Base-by-base conservation (phyloP, 1,284 basidiomycete genomes). In the Papiliotrema terrestris region DNA sequence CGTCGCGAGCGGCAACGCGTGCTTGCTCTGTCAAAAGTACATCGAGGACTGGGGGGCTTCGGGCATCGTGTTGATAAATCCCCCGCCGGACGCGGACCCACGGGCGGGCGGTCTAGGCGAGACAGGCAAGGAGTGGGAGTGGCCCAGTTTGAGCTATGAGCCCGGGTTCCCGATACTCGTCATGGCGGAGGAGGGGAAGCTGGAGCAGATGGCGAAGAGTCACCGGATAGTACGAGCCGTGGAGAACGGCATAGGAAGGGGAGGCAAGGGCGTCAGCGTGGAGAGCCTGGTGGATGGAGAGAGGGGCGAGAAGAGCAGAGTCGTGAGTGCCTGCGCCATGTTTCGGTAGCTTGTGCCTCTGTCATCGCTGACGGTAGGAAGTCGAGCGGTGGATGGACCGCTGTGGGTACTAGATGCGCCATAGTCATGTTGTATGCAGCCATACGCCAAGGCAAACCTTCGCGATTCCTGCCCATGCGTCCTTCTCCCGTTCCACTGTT, bases 11-110 rank as follows among this genome's bases (percentile, higher is more conserved):
- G 67, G 75, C 1, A 79, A 79, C 14, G 80, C 81, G 49, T 70
- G 70, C 19, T 75, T 87, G 45, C 80, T 87, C 51, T 81, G 83
- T 11, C 84, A 87, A 67, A 79, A 83, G 14, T 87, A 85, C 67
- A 81, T 87, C 53, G 85, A 83, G 8, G 85, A 84, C 35, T 73
- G 85, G 63, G 84, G 84, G 1, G 84, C 84, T 2, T 78, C 78
- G 11, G 86, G 80, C 0, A 75, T 87, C 43, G 79, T 86, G 42
- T 76, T 87, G 25, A 79, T 86, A 38, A 80, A 82, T 29, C 85
- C 85, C 19, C 83, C 83, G 2, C 56, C 57, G 0, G 68, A 72
- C 47, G 54, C 52, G 5, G 68, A 65, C 47, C 37, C 23, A n/a
- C 44, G 38, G 17, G 36, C 19, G 44, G 51, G 38, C n/a, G 23